Percentiles rank a stretch among this genome's conserved stretches.
phyloP scores from a whole-genome alignment of 768 basidiomycete genomes.

The Brasilioporus rufonigricans region DNA sequence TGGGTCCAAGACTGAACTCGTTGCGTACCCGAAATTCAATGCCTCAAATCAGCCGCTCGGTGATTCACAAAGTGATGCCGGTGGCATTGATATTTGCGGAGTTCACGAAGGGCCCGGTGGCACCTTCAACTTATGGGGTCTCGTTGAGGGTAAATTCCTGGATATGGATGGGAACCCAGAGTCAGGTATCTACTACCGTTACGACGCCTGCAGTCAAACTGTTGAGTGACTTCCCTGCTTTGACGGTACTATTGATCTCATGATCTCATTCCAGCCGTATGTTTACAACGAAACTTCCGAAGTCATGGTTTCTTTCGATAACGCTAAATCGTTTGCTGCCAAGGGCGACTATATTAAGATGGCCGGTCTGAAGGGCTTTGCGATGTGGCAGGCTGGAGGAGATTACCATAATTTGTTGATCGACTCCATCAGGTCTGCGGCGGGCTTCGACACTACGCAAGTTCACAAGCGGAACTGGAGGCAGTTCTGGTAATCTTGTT shows the following conservation, averaged over 20 bases:
- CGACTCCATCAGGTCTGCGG: conserved; percentile 43
- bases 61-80: conserved; percentile 52
- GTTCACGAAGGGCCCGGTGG: conserved; percentile 45
- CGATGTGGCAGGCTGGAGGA: conserved; percentile 71
- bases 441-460: conserved; percentile 2
- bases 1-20: conserved; percentile 36
- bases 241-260: not conserved
- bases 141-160: conserved; percentile 57
- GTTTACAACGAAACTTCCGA: conserved; percentile 57
- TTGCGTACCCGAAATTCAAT: conserved; percentile 50
- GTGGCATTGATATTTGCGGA: conserved; percentile 56
- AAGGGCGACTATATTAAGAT: conserved; percentile 62
- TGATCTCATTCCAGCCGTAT: conserved; percentile 48
- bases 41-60: conserved; percentile 44
- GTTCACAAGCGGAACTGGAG: not conserved
- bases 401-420: conserved; percentile 62
- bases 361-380: conserved; percentile 59
- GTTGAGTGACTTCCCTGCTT: conserved; percentile 38
- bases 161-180: conserved; percentile 29
- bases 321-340: conserved; percentile 52
- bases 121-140: conserved; percentile 57
- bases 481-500: not conserved
- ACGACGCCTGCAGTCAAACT: conserved; percentile 69
- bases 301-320: conserved; percentile 65
- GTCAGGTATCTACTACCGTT: conserved; percentile 50